Evolutionary conservation across 2,329 filamentous ascomycete species (phyloP).

Genomic region (Hymenotorrendiella dingleyae): DNA sequence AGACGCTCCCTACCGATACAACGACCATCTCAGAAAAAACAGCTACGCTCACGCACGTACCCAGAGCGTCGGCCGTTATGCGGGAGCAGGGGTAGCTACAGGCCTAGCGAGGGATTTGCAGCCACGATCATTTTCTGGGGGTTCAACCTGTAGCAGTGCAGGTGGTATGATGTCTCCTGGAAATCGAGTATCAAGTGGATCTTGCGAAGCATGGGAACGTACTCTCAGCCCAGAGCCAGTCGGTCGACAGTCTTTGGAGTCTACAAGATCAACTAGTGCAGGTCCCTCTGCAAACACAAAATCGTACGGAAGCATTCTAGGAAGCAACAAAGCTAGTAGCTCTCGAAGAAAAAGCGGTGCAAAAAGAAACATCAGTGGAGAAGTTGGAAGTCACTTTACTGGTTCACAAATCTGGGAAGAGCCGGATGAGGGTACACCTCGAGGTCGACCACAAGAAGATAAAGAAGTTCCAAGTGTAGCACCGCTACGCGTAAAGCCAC

Average conservation of each 20-base stretch:
- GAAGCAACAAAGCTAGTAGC: conserved; percentile 7
- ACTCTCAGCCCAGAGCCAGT: conserved; percentile 15
- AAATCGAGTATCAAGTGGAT: conserved; percentile 30
- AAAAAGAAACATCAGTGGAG: conserved; percentile 63
- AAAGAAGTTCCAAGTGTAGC: conserved; percentile 34
- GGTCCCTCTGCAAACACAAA: conserved; percentile 13
- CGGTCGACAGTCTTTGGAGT: conserved; percentile 21
- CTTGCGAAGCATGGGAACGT: conserved; percentile 13
- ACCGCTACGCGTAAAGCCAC: conserved; percentile 52
- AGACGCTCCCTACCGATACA: conserved; percentile 61
- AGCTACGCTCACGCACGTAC: conserved; percentile 65
- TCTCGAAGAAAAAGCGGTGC: conserved; percentile 21
- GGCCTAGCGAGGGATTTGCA: conserved; percentile 26
- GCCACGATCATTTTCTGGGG: conserved; percentile 29
- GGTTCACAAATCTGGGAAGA: conserved; percentile 88
- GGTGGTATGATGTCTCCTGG: conserved; percentile 22
- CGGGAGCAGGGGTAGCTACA: conserved; percentile 37
- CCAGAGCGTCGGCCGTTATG: conserved; percentile 49
- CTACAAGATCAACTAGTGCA: conserved; percentile 9
- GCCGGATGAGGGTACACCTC: conserved; percentile 43
- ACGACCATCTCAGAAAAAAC: conserved; percentile 61
- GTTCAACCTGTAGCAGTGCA: conserved; percentile 33
- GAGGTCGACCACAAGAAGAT: conserved; percentile 22
- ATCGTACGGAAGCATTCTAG: conserved; percentile 24
- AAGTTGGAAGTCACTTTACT: conserved; percentile 58